Base-by-base conservation (phyloP, 108 stramenopile species). In the Cyclotella kingstonii region DNA sequence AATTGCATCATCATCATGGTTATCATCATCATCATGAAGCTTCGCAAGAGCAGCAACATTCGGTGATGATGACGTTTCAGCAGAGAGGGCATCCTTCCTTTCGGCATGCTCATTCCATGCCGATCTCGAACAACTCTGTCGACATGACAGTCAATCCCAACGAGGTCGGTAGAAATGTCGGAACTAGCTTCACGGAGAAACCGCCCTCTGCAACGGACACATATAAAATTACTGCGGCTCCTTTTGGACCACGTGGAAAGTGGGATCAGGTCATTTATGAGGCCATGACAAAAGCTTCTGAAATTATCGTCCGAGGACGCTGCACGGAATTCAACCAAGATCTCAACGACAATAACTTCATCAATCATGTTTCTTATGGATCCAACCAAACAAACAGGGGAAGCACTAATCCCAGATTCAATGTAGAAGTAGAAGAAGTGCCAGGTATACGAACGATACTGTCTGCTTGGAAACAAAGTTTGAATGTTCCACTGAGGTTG, bases 241-340 rank as follows among this genome's bases (percentile, higher is more conserved):
- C n/a, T n/a, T n/a, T 23, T 18, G 41, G 45, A 35, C 87, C 91
- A 1, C 63, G 86, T 10, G 67, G 83, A 22, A 85, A 89, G 76
- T 93, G 91, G 54, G 87, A 93, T 74, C 87, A 93, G 71, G 87
- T 93, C n/a, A 76, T 93, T 18, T 89, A 78, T 57, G 91, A 93
- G 63, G 91, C 91, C 41, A 87, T 93, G 45, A 79, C 81, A 56
- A 93, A 93, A 49, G 87, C 84, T 0, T 81, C 80, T 48, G 91
- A 93, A 74, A 89, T 93, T 40, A 71, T 85, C 18, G 87, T 93
- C 22, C 70, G 71, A 3, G 77, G 83, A 48, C 80, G 89, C 1
- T 82, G 84, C 44, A 73, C 68, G 30, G 29, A 54, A 30, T 62
- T 68, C 58, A 11, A 38, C 27, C 12, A 19, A 23, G 31, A 8